Evolutionary conservation across 805 yeast species (phyloP), one percentile per base, ranked within the genome.

Genomic region (Candida boleticola): DNA sequence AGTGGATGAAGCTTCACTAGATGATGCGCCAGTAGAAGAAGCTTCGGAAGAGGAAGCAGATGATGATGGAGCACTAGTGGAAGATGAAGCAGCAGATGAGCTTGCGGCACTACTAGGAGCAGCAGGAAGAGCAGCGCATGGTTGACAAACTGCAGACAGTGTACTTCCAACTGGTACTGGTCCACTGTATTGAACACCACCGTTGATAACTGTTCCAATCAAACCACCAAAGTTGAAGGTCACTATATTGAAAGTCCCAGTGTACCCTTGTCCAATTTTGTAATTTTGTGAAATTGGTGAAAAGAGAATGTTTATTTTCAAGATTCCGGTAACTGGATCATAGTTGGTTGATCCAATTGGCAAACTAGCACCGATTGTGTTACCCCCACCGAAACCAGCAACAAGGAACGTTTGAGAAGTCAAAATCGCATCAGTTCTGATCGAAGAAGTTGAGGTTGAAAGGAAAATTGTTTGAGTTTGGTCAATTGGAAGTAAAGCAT

Each of bases 391-490:
- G 7, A 19, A 32, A 11, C 44, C 46, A 9, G 37, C 33, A 13
- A 42, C 43, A 25, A 45, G 48, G 38, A 43, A 46, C 3, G 61
- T 47, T 35, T 47, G 55, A 6, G 48, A 16, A 13, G 45, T 32
- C 22, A 47, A 36, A 4, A 48, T 16, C 4, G 53, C 46, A 13
- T 44, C 49, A 21, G 48, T 54, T 26, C 46, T 38, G 25, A 58
- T 27, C 21, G 52, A 31, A 35, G 46, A 35, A 6, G 36, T 10
- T 0, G 44, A 13, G 9, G 38, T 42, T 3, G 45, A 42, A 9
- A 52, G 40, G 39, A 41, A 35, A 36, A 59, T 45, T 1, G 48
- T 46, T 44, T 55, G 61, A 14, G 37, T 37, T 1, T 39, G 13
- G 19, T 30, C 37, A 10, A 54, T 49, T 11, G 50, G 42, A 7